phyloP scores from a whole-genome alignment of 805 yeast genomes.

The Wickerhamiella kurtzmanii region DNA sequence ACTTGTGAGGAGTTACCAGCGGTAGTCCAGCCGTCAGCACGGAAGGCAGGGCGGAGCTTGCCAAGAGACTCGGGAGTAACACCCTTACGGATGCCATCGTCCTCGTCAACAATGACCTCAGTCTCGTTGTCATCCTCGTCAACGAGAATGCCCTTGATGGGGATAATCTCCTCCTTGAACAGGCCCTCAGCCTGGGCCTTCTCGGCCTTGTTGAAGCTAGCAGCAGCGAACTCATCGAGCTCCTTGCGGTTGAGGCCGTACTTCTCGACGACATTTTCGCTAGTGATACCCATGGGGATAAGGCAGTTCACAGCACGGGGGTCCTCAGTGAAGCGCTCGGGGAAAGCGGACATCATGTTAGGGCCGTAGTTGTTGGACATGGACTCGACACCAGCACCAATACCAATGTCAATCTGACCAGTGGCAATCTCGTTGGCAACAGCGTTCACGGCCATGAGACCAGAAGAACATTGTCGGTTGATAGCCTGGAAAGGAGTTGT shows the following conservation, averaged over 20 bases:
- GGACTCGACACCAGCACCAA: conserved; percentile 88
- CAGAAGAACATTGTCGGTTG: conserved; percentile 92
- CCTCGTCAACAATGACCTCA: conserved; percentile 43
- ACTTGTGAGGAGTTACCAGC: conserved; percentile 97
- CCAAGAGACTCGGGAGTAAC: conserved; percentile 66
- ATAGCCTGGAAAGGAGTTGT: conserved; percentile 66
- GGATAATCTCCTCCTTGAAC: conserved; percentile 84
- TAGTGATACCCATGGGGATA: conserved; percentile 93
- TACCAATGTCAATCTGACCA: conserved; percentile 84
- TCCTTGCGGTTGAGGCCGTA: conserved; percentile 50
- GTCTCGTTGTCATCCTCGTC: conserved; percentile 46
- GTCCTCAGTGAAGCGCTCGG: conserved; percentile 30
- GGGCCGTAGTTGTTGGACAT: conserved; percentile 90
- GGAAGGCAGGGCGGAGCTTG: conserved; percentile 78
- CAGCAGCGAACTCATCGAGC: conserved; percentile 85
- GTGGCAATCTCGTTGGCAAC: conserved; percentile 74
- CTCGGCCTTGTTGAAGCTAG: conserved; percentile 74
- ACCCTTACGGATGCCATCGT: conserved; percentile 82
- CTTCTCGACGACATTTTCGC: conserved; percentile 72
- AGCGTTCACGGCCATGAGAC: conserved; percentile 79
- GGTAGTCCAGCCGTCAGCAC: conserved; percentile 69
- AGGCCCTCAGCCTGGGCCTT: conserved; percentile 53
- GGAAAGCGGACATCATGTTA: conserved; percentile 49
- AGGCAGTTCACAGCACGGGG: conserved; percentile 56
- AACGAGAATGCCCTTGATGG: conserved; percentile 49